Base-by-base conservation (phyloP, 208 protist genomes). In the Leishmania turanica region DNA sequence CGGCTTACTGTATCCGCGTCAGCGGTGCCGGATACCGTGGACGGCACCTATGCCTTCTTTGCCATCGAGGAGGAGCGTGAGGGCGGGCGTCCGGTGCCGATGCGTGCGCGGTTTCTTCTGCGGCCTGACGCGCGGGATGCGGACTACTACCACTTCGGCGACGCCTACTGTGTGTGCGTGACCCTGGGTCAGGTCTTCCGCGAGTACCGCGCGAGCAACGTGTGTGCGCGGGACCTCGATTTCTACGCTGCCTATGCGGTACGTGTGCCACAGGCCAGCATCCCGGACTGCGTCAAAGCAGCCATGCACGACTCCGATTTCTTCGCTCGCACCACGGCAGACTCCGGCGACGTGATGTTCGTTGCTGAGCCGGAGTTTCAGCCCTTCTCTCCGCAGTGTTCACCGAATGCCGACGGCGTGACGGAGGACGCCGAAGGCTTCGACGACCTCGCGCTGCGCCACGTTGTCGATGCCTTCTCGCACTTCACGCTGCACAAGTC, bases 401-500 rank as follows among this genome's bases (percentile, higher is more conserved):
- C 79, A 17, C 13, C 37, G 73, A 79, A 75, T 40, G 31, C 62
- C 62, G 62, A 37, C 13, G 31, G n/a, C 13, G 15, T 66, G 62
- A 19, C 31, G 71, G 49, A 64, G 53, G 79, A 90, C 82, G 37
- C 71, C 15, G 75, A 84, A 70, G 75, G 73, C 66, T 80, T 86
- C 56, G 64, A 89, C n/a, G 80, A 80, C 58, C 21, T 8, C 37
- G 75, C 76, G 75, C 58, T 84, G 68, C 75, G 80, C 75, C 75
- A 85, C 13, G 88, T 91, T 49, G 88, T 92, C 47, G 88, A 95
- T 77, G 88, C 88, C 45, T 91, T 91, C 80, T 90, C 88, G 54
- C 88, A 91, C 78, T 91, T 91, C 75, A 89, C 88, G n/a, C 60
- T 85, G 45, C 64, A 76, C 64, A 72, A 83, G 60, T 84, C 86